Evolutionary conservation across 352 stramenopile species (phyloP).

Genomic region (Pythium folliculosum): DNA sequence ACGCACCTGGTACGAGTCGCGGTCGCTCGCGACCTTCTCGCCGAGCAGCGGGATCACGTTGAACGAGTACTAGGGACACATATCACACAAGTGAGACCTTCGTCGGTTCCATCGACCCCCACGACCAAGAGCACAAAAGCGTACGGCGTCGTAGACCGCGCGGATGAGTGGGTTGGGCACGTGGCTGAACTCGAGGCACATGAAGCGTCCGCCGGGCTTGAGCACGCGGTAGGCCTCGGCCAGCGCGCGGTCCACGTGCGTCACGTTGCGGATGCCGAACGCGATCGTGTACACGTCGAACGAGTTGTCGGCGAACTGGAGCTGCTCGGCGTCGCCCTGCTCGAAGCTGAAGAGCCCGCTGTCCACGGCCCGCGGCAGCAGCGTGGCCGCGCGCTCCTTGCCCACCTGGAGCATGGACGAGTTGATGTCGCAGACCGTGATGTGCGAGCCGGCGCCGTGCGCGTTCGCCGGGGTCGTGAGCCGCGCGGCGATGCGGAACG

Average conservation of each 20-base stretch:
- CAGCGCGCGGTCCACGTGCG: conserved; percentile 95
- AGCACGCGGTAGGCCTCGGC: conserved; percentile 95
- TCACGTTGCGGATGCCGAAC: conserved; percentile 99
- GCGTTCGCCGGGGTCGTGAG: conserved; percentile 37
- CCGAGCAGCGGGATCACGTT: conserved; percentile 96
- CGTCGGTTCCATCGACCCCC: background rate
- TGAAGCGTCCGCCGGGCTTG: conserved; percentile 95
- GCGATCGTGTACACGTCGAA: conserved; percentile 99
- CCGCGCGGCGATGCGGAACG: conserved; percentile 94
- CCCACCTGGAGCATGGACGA: conserved; percentile 98
- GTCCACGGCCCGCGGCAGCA: conserved; percentile 49
- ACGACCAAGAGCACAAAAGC: conserved; percentile 10
- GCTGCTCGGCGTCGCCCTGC: conserved; percentile 95
- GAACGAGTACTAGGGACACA: conserved; percentile 93
- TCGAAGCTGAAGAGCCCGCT: conserved; percentile 83
- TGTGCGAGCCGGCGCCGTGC: conserved; percentile 51
- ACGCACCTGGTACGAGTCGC: conserved; percentile 94
- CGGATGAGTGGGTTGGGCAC: conserved; percentile 93
- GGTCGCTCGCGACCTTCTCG: conserved; percentile 95
- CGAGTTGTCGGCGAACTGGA: conserved; percentile 94
- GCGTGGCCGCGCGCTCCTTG: conserved; percentile 81
- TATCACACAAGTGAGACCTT: background rate
- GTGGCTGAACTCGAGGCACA: conserved; percentile 98
- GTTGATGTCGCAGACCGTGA: conserved; percentile 99
- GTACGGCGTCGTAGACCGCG: conserved; percentile 92